A percentile compares a stretch with the other conserved stretches of the same genome.
These are phyloP conservation scores for Pythium dissimile DNA, from an alignment of 352 stramenopile genomes.

Conservation along the genomic window DNA sequence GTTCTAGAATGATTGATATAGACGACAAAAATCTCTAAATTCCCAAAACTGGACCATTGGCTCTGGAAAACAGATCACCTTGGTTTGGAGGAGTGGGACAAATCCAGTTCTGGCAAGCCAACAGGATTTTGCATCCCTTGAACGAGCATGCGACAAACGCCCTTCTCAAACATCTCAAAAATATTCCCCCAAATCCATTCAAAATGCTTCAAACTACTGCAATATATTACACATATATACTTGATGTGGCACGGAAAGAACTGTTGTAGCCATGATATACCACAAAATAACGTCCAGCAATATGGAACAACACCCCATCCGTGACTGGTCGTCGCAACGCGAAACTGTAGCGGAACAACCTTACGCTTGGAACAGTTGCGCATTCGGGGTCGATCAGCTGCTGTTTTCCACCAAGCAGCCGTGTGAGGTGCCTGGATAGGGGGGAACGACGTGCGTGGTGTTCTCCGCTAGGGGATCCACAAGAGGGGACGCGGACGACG, in stretches of 20 bases:
- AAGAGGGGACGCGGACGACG: neutral
- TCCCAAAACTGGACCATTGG: neutral
- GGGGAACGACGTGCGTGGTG: neutral
- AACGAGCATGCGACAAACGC: conserved; percentile 5
- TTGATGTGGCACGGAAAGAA: neutral
- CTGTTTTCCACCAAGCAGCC: neutral
- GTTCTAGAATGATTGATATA: neutral
- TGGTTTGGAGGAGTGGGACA: neutral
- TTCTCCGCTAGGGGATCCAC: neutral
- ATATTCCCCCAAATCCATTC: neutral
- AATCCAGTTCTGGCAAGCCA: conserved; percentile 12
- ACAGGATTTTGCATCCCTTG: conserved; percentile 1
- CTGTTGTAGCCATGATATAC: neutral
- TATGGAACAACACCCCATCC: conserved; percentile 1
- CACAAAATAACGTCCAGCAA: neutral
- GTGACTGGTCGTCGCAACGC: conserved; percentile 9
- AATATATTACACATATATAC: conserved; percentile 2
- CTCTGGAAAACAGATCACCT: neutral
- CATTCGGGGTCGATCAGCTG: conserved; percentile 5
- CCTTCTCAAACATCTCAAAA: no score
- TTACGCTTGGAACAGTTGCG: conserved; percentile 4
- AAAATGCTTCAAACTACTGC: neutral
- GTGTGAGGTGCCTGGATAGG: neutral
- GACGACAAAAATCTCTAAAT: neutral
- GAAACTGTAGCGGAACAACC: conserved; percentile 3